Evolutionary conservation across 139 green algal species (phyloP).

Genomic region (Mesostigma viride): DNA sequence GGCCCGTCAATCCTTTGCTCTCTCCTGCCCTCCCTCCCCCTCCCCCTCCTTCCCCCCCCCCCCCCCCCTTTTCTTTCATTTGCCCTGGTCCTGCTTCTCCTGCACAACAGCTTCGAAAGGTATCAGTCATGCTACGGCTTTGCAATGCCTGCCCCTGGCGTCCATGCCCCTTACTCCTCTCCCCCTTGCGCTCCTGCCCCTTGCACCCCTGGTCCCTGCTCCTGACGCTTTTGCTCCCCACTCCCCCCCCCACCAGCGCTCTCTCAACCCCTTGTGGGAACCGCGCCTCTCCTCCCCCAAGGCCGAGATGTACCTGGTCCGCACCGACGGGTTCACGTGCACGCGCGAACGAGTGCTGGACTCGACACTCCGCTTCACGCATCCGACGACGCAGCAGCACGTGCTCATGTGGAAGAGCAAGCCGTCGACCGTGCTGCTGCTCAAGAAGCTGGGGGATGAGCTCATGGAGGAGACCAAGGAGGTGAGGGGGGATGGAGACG

Average conservation of each 20-base stretch:
- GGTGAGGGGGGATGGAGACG: conserved; percentile 12
- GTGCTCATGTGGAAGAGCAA: conserved; percentile 84
- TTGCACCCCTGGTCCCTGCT: too few relatives aligned
- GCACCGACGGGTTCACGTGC: conserved; percentile 88
- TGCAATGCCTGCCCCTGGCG: neutral
- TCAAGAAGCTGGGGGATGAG: conserved; percentile 90
- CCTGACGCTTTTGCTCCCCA: too few relatives aligned
- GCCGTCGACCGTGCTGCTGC: conserved; percentile 78
- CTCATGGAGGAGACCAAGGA: conserved; percentile 48
- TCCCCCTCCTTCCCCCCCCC: too few relatives aligned
- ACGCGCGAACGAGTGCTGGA: conserved; percentile 71
- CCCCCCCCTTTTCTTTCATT: too few relatives aligned
- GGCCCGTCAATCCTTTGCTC: too few relatives aligned
- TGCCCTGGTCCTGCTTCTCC: too few relatives aligned
- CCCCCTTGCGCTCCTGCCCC: neutral
- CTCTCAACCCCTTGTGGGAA: too few relatives aligned
- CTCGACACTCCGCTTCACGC: conserved; percentile 67
- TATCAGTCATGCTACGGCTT: too few relatives aligned
- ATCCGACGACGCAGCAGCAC: conserved; percentile 89
- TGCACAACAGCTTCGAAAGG: too few relatives aligned
- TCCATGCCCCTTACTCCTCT: neutral
- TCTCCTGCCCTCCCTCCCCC: too few relatives aligned
- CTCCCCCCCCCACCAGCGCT: too few relatives aligned
- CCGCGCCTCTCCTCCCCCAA: too few relatives aligned
- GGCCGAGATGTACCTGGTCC: conserved; percentile 63